These are phyloP conservation scores for Quercus robur DNA, from an alignment of 306 rosid genomes.

Conservation along the genomic window DNA sequence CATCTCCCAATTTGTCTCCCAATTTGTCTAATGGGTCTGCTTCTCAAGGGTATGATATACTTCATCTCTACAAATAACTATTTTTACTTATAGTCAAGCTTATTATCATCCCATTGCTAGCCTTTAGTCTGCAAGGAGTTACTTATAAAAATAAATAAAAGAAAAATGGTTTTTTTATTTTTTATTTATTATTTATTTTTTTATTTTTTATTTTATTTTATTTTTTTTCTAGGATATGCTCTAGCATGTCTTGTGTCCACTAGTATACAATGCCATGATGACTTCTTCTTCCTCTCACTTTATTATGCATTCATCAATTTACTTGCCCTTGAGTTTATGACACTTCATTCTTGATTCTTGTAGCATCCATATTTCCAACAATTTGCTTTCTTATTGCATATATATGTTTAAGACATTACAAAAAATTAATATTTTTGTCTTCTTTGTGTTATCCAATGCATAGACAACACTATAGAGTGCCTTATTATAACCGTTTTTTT, in stretches of 20 bases:
- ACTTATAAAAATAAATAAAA: neutral
- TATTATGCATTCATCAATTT: neutral
- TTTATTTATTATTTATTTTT: too few relatives aligned
- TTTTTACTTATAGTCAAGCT: neutral
- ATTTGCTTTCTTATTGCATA: neutral
- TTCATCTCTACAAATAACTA: neutral
- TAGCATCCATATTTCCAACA: neutral
- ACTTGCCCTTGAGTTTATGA: neutral
- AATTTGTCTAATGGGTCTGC: conserved; percentile 35
- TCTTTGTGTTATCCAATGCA: neutral
- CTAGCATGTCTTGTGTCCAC: neutral
- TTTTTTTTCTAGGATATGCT: neutral
- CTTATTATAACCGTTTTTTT: neutral
- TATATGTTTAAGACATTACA: too few relatives aligned
- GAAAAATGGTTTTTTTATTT: neutral
- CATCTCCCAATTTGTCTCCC: conserved; percentile 51
- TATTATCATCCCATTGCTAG: neutral
- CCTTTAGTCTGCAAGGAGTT: neutral
- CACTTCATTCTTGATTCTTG: neutral
- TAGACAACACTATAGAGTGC: neutral
- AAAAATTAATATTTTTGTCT: too few relatives aligned
- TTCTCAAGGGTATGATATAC: conserved; percentile 37
- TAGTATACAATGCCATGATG: neutral
- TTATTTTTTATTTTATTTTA: too few relatives aligned
- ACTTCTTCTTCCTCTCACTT: neutral